Evolutionary conservation across 352 stramenopile genomes (phyloP).

Genomic region (Pythium guiyangense): DNA sequence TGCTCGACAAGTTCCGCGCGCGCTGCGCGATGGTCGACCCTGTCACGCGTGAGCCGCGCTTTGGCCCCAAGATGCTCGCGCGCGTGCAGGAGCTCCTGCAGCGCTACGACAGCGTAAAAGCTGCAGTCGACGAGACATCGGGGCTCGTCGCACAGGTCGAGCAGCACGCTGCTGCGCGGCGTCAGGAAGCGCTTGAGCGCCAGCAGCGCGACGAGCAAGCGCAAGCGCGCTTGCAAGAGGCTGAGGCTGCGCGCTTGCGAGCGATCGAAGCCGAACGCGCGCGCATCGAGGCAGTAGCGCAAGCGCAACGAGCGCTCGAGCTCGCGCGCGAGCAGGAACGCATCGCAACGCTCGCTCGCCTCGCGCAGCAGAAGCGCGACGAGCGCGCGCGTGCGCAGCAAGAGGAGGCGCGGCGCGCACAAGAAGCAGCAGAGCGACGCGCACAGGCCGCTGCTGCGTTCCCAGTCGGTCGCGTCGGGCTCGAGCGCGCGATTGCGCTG

Average conservation of each 20-base stretch:
- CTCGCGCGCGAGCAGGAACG: slow-evolving; percentile 20
- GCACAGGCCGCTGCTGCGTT: slow-evolving; percentile 29
- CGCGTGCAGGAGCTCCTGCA: slow-evolving; percentile 54
- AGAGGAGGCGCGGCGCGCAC: slow-evolving; percentile 27
- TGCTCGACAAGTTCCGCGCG: slow-evolving; percentile 47
- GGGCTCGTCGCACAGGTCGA: slow-evolving; percentile 15
- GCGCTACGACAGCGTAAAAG: slow-evolving; percentile 38
- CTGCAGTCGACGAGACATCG: slow-evolving; percentile 23
- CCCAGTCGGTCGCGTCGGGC: slow-evolving; percentile 30
- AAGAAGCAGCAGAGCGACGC: slow-evolving; percentile 28
- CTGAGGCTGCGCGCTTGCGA: not conserved
- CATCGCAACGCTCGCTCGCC: slow-evolving; percentile 37
- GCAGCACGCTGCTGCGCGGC: slow-evolving; percentile 12
- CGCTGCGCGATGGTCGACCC: slow-evolving; percentile 60
- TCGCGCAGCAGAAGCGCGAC: slow-evolving; percentile 57
- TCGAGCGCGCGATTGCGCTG: slow-evolving; percentile 35
- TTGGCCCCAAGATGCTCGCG: slow-evolving; percentile 73
- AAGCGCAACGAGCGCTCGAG: slow-evolving; percentile 5
- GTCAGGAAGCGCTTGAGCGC: slow-evolving; percentile 15
- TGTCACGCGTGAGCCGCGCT: slow-evolving; percentile 64
- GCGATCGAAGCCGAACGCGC: slow-evolving; percentile 1
- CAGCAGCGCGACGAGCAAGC: slow-evolving; percentile 15
- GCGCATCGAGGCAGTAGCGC: not conserved
- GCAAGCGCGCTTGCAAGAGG: slow-evolving; percentile 1
- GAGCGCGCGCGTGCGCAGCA: slow-evolving; percentile 25